Evolutionary conservation across 164 flowering plant genomes (phyloP).

Genomic region (Annona squamosa): DNA sequence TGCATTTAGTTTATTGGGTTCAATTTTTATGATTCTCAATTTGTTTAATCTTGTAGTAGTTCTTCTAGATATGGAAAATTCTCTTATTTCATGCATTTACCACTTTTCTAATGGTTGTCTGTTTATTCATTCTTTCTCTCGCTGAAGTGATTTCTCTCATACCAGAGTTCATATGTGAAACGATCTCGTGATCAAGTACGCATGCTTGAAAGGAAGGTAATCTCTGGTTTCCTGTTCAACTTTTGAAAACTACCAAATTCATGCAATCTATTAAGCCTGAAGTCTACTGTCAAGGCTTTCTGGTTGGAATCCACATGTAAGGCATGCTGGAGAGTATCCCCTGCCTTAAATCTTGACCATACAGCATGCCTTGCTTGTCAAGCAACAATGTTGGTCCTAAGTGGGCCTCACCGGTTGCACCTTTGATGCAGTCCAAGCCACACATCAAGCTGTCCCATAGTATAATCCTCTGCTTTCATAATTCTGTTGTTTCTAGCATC

Average conservation of each 20-base stretch:
- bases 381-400: no score
- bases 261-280: no score
- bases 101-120: background rate
- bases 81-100: background rate
- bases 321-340: no score
- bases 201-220: constrained; percentile 69
- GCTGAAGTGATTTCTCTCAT: constrained; percentile 1
- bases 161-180: constrained; percentile 58
- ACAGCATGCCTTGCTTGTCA: no score
- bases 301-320: no score
- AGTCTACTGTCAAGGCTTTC: no score
- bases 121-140: background rate
- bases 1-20: background rate
- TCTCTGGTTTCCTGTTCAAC: background rate
- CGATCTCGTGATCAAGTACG: constrained; percentile 63
- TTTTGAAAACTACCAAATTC: background rate
- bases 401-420: no score
- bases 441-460: no score
- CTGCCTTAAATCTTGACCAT: no score
- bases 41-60: background rate
- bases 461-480: no score
- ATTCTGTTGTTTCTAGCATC: no score
- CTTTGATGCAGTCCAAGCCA: no score
- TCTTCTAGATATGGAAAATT: background rate
- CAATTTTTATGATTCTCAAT: background rate